A percentile compares a stretch with the other conserved stretches of the same genome.
phyloP scores from a whole-genome alignment of 2,329 filamentous ascomycete genomes.

The Neonectria ditissima region DNA sequence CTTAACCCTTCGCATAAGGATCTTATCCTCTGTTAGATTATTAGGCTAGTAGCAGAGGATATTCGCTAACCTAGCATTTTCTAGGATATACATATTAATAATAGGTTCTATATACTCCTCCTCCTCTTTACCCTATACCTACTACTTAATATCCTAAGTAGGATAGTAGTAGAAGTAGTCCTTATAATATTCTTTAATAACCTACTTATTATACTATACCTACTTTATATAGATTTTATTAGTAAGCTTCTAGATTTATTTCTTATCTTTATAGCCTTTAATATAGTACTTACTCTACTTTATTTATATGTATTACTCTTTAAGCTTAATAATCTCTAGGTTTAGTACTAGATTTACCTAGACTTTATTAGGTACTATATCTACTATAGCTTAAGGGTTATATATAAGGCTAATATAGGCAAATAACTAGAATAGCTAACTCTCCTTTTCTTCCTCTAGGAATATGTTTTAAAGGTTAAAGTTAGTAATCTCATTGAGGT shows the following conservation, averaged over 20 bases:
- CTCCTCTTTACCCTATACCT: conserved; percentile 29
- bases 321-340: neutral
- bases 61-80: conserved; percentile 31
- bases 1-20: neutral
- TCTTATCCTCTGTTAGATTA: conserved; percentile 9
- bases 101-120: conserved; percentile 36
- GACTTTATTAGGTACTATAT: neutral
- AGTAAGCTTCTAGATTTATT: no score
- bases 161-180: conserved; percentile 46
- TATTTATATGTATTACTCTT: neutral
- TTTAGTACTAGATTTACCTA: neutral
- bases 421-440: neutral
- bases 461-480: neutral
- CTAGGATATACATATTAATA: conserved; percentile 36
- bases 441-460: neutral
- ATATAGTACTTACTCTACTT: no score
- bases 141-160: conserved; percentile 45
- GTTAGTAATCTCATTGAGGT: neutral
- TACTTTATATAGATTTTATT: neutral
- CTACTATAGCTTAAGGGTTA: neutral
- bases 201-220: conserved; percentile 26
- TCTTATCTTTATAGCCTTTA: no score
- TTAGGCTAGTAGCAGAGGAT: conserved; percentile 35
- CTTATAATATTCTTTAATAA: conserved; percentile 41
- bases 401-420: neutral